phyloP scores from a whole-genome alignment of 2,329 filamentous ascomycete genomes.

The Trichophyton benhamiae region DNA sequence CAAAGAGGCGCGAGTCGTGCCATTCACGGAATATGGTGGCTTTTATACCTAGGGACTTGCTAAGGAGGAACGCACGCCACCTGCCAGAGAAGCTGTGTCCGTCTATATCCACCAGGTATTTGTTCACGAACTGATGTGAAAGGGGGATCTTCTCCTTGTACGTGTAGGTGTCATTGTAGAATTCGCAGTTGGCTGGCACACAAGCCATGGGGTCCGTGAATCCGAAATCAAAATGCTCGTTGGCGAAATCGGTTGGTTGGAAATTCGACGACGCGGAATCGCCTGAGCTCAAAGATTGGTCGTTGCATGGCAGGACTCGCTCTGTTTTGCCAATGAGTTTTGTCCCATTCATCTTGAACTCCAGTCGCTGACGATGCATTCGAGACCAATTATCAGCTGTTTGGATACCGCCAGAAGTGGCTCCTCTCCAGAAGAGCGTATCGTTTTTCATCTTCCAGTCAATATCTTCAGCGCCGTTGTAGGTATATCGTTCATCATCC shows the following conservation, averaged over 20 bases:
- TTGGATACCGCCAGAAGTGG: slow-evolving; percentile 37
- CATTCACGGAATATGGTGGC: slow-evolving; percentile 67
- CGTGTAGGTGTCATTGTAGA: slow-evolving; percentile 33
- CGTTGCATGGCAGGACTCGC: slow-evolving; percentile 13
- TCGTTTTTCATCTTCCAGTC: slow-evolving; percentile 34
- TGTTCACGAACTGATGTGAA: slow-evolving; percentile 39
- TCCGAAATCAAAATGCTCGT: slow-evolving; percentile 29
- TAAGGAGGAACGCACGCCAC: slow-evolving; percentile 56
- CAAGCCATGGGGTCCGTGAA: slow-evolving; percentile 31
- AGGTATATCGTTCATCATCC: slow-evolving; percentile 25
- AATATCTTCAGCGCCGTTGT: slow-evolving; percentile 16
- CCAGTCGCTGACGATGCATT: slow-evolving; percentile 64
- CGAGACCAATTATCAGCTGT: slow-evolving; percentile 50
- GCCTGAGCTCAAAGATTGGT: slow-evolving; percentile 29
- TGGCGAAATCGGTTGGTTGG: slow-evolving; percentile 31
- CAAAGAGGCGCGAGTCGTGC: slow-evolving; percentile 61
- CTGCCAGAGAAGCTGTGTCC: slow-evolving; percentile 60
- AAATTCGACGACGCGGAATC: slow-evolving; percentile 21
- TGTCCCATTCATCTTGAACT: slow-evolving; percentile 59
- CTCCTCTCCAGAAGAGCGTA: slow-evolving; percentile 37
- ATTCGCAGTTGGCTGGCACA: slow-evolving; percentile 33
- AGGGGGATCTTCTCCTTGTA: slow-evolving; percentile 21
- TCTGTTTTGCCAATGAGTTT: slow-evolving; percentile 41
- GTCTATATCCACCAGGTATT: slow-evolving; percentile 65
- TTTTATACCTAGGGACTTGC: slow-evolving; percentile 61